phyloP scores from a whole-genome alignment of 2,329 filamentous ascomycete genomes.

The Drechslera avenae region DNA sequence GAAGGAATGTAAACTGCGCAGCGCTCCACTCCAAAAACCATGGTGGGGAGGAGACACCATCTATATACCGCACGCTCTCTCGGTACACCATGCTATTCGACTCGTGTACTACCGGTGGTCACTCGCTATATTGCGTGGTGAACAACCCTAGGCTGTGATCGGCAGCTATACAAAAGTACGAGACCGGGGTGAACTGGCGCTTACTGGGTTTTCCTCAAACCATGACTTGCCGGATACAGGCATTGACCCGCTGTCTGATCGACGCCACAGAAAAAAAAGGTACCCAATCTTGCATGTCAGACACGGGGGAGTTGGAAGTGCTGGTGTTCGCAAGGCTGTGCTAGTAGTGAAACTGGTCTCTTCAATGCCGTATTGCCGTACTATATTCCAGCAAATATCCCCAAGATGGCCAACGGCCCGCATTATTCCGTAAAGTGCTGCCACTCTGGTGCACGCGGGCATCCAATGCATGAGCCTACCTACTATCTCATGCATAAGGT shows the following conservation, averaged over 20 bases:
- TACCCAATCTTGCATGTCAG: neutral
- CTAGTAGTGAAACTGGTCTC: neutral
- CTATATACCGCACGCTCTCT: slow-evolving; percentile 4
- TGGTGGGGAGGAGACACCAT: neutral
- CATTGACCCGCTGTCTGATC: no score
- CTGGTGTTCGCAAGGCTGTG: no score
- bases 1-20: neutral
- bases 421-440: neutral
- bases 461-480: slow-evolving; percentile 8
- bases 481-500: slow-evolving; percentile 1
- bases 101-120: neutral
- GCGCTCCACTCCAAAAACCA: neutral
- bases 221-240: neutral
- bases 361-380: neutral
- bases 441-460: slow-evolving; percentile 1
- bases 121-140: neutral
- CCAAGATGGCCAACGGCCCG: no score
- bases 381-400: neutral
- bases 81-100: neutral
- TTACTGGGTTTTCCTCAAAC: neutral
- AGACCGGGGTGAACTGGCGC: slow-evolving; percentile 1
- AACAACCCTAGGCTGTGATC: slow-evolving; percentile 3
- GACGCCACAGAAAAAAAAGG: no score
- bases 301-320: no score
- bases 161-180: slow-evolving; percentile 1